These are phyloP conservation scores for Tricholoma terreum DNA, from an alignment of 768 basidiomycete genomes.

Conservation along the genomic window DNA sequence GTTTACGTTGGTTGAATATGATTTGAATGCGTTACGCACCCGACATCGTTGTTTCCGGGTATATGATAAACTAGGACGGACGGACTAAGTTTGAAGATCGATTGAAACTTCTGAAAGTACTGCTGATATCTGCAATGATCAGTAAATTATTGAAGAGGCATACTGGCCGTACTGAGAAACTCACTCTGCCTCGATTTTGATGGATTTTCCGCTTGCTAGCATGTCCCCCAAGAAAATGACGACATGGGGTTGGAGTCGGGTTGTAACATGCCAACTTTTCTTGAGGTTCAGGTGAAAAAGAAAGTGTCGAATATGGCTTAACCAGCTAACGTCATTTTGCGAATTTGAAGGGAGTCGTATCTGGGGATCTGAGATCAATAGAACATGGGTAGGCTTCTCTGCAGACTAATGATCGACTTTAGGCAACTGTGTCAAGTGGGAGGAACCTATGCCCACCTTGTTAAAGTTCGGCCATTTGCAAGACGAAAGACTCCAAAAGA, in stretches of 20 bases:
- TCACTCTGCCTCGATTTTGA: conserved; percentile 44
- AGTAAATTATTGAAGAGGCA: neutral
- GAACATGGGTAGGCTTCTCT: conserved; percentile 47
- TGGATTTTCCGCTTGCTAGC: conserved; percentile 60
- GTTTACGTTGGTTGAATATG: neutral
- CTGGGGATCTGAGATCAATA: conserved; percentile 71
- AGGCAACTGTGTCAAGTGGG: neutral
- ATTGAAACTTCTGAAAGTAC: conserved; percentile 60
- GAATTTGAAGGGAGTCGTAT: conserved; percentile 41
- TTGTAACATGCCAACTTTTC: conserved; percentile 67
- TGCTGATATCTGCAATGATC: conserved; percentile 49
- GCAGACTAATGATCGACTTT: neutral
- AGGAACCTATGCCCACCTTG: conserved; percentile 18
- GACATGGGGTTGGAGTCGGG: conserved; percentile 53
- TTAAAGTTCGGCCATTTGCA: conserved; percentile 59
- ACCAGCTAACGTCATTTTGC: conserved; percentile 40
- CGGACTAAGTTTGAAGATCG: conserved; percentile 48
- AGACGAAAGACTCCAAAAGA: conserved; percentile 53
- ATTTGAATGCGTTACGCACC: conserved; percentile 33
- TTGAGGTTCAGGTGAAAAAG: conserved; percentile 58
- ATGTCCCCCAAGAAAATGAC: conserved; percentile 81
- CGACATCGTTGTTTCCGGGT: conserved; percentile 83
- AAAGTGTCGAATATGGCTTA: conserved; percentile 37
- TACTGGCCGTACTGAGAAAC: conserved; percentile 5
- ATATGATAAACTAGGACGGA: conserved; percentile 51